A percentile compares a stretch with the other conserved stretches of the same genome.
These are phyloP conservation scores for Lentinula detonsa DNA, from an alignment of 768 basidiomycete species.

Conservation along the genomic window DNA sequence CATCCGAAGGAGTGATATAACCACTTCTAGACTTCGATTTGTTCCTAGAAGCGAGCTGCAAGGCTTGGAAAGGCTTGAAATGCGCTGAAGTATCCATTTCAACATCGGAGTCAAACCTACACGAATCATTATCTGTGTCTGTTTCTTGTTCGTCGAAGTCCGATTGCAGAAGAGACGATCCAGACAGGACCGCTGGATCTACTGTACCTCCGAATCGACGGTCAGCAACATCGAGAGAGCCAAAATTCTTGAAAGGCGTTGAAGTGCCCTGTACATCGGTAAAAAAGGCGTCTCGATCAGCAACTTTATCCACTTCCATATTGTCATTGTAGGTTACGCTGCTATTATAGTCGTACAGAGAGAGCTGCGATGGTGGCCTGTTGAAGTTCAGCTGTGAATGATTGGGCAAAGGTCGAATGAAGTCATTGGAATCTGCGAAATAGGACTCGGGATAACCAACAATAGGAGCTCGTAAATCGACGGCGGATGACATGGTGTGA, in stretches of 20 bases:
- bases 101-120: conserved; percentile 2
- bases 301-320: conserved; percentile 8
- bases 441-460: background rate
- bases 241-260: conserved; percentile 7
- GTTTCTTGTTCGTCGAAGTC: background rate
- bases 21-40: conserved; percentile 1
- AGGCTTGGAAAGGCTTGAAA: background rate
- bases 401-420: conserved; percentile 8
- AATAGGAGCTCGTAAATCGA: conserved; percentile 6
- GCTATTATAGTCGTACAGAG: conserved; percentile 16
- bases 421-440: background rate
- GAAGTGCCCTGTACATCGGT: conserved; percentile 6
- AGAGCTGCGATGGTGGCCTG: conserved; percentile 17
- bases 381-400: conserved; percentile 15
- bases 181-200: background rate
- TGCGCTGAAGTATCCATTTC: background rate
- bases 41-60: background rate
- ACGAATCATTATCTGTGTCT: conserved; percentile 1
- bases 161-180: background rate
- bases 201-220: background rate
- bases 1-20: conserved; percentile 8
- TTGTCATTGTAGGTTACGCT: conserved; percentile 6
- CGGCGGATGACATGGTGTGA: background rate
- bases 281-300: conserved; percentile 4
- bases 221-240: background rate